These are phyloP conservation scores for Russula olivacea DNA, from an alignment of 768 basidiomycete species.

Conservation along the genomic window DNA sequence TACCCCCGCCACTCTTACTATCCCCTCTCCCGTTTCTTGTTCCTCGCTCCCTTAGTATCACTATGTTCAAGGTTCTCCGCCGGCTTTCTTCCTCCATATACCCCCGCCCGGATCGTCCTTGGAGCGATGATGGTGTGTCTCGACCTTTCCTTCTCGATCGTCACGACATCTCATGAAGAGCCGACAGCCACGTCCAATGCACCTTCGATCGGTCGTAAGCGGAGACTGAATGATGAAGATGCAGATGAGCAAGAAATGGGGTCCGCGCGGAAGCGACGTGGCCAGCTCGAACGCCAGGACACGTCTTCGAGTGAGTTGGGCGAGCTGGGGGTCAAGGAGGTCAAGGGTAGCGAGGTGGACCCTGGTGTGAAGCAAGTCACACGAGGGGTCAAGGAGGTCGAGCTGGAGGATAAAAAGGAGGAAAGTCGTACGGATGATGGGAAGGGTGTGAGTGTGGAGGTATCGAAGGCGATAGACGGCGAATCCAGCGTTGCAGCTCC, in stretches of 20 bases:
- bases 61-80: conserved; percentile 66
- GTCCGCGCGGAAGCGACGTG: conserved; percentile 25
- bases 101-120: conserved; percentile 66
- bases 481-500: conserved; percentile 1
- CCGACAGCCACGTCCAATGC: conserved; percentile 66
- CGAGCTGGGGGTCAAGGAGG: conserved; percentile 31
- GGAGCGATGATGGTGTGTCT: conserved; percentile 60
- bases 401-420: conserved; percentile 41
- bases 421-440: conserved; percentile 4
- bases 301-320: conserved; percentile 22
- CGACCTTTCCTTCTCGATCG: conserved; percentile 9
- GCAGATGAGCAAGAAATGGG: conserved; percentile 28
- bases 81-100: conserved; percentile 66
- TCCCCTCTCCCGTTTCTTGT: background rate
- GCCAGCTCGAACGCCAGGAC: conserved; percentile 20
- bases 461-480: background rate
- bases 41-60: background rate
- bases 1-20: background rate
- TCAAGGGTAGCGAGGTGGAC: conserved; percentile 38
- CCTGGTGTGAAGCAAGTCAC: conserved; percentile 65
- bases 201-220: conserved; percentile 61
- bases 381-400: conserved; percentile 62
- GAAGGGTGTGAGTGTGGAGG: background rate
- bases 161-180: conserved; percentile 6
- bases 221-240: conserved; percentile 45